Evolutionary conservation across 2,329 filamentous ascomycete genomes (phyloP).

Genomic region (Phaeosphaeriaceae sp.): DNA sequence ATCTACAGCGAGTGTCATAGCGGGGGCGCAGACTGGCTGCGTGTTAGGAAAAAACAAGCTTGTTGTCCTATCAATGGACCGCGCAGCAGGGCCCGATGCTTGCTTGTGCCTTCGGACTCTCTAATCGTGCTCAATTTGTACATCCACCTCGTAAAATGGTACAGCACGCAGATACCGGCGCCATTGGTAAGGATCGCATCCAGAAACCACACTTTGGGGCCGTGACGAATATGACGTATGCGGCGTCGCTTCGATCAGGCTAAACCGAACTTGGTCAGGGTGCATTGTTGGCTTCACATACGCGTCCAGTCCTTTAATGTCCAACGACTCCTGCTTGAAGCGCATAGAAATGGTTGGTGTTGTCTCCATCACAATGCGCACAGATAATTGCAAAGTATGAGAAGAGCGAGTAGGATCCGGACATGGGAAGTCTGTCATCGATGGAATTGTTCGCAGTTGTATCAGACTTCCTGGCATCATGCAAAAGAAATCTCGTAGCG

Average conservation of each 20-base stretch:
- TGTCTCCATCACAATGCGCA: not conserved
- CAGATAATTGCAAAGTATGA: not conserved
- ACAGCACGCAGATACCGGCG: not conserved
- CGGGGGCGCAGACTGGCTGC: constrained; percentile 14
- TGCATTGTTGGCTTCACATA: no score
- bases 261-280: not conserved
- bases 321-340: no score
- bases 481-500: not conserved
- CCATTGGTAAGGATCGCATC: not conserved
- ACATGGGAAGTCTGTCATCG: not conserved
- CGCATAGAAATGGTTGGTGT: no score
- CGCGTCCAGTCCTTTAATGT: no score
- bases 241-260: not conserved
- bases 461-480: not conserved
- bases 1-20: constrained; percentile 20
- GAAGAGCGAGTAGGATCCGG: not conserved
- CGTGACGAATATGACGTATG: not conserved
- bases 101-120: constrained; percentile 4
- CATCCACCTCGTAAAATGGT: not conserved
- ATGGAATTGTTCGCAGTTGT: not conserved
- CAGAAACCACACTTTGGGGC: not conserved
- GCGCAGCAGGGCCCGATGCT: constrained; percentile 2
- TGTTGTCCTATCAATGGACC: constrained; percentile 8
- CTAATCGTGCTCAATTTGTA: constrained; percentile 4
- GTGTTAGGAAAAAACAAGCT: constrained; percentile 8